Conservation (phyloP, 164 flowering plant genomes). For the Tetrastigma voinierianum region DNA sequence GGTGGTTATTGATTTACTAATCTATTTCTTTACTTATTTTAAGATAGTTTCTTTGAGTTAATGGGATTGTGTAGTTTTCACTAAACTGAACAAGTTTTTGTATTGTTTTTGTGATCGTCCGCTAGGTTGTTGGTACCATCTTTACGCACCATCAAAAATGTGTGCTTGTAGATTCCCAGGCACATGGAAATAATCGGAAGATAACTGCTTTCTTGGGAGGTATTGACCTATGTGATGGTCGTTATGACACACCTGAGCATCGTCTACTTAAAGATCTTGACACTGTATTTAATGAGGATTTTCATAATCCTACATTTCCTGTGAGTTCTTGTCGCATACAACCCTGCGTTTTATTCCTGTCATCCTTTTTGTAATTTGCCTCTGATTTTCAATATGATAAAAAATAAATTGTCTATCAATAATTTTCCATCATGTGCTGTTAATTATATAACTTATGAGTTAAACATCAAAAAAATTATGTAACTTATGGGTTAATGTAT, state of each 20-base stretch:
- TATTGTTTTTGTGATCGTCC: conserved; percentile 11
- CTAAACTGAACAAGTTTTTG: conserved; percentile 3
- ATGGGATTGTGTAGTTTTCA: not conserved
- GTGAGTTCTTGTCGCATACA: conserved; percentile 37
- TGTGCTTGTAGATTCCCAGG: conserved; percentile 82
- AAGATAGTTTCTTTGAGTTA: too few species aligned
- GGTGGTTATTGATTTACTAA: too few species aligned
- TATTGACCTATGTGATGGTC: conserved; percentile 89
- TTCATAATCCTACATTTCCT: conserved; percentile 77
- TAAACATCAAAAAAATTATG: too few species aligned
- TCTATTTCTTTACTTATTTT: too few species aligned
- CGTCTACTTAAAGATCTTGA: conserved; percentile 67
- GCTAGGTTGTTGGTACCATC: conserved; percentile 76
- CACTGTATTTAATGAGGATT: conserved; percentile 69
- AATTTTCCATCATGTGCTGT: not conserved
- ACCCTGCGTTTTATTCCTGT: not conserved
- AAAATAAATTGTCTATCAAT: not conserved
- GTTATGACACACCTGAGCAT: conserved; percentile 90
- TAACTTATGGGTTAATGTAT: not conserved
- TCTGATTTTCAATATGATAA: not conserved
- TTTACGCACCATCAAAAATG: conserved; percentile 92
- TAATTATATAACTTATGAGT: not conserved
- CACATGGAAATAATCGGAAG: conserved; percentile 61
- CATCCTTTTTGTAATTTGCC: not conserved
- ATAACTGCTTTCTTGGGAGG: conserved; percentile 84